Conservation (phyloP, 2,329 filamentous ascomycete genomes). For the Sporothrix pallida region DNA sequence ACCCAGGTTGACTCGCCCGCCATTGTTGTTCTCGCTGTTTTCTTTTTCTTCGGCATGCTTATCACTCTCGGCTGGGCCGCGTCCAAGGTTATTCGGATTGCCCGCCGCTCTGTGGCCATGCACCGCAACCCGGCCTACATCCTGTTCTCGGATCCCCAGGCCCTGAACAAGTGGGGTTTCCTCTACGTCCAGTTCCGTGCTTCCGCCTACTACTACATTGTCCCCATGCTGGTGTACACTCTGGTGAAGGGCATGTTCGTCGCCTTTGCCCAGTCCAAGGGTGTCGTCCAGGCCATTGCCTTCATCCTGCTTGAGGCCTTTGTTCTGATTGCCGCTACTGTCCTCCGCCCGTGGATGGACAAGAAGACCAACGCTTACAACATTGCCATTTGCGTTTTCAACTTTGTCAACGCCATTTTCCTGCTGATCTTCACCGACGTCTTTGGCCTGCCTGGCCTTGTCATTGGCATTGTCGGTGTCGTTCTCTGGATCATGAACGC, state of each 20-base stretch:
- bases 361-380: conserved; percentile 93
- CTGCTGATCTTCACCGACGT: conserved; percentile 81
- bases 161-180: conserved; percentile 92
- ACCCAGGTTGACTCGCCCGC: conserved; percentile 78
- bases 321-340: conserved; percentile 72
- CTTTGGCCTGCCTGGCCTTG: conserved; percentile 77
- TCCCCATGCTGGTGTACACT: conserved; percentile 73
- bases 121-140: conserved; percentile 93
- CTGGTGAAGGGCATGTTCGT: conserved; percentile 83
- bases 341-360: conserved; percentile 90
- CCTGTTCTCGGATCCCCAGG: conserved; percentile 82
- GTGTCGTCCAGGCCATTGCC: conserved; percentile 74
- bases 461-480: conserved; percentile 82
- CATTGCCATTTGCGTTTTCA: conserved; percentile 80
- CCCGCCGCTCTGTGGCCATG: conserved; percentile 79
- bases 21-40: conserved; percentile 77
- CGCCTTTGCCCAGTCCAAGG: conserved; percentile 71
- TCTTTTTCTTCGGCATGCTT: conserved; percentile 79
- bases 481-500: conserved; percentile 84
- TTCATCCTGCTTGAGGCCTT: conserved; percentile 76
- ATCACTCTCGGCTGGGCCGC: conserved; percentile 77
- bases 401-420: conserved; percentile 83
- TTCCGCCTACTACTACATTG: conserved; percentile 86
- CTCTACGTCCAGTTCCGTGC: conserved; percentile 89
- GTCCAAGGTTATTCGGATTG: conserved; percentile 80